Percentiles rank a stretch among this genome's conserved stretches.
phyloP scores from a whole-genome alignment of 2,329 filamentous ascomycete genomes.

The Claviceps pusilla region DNA sequence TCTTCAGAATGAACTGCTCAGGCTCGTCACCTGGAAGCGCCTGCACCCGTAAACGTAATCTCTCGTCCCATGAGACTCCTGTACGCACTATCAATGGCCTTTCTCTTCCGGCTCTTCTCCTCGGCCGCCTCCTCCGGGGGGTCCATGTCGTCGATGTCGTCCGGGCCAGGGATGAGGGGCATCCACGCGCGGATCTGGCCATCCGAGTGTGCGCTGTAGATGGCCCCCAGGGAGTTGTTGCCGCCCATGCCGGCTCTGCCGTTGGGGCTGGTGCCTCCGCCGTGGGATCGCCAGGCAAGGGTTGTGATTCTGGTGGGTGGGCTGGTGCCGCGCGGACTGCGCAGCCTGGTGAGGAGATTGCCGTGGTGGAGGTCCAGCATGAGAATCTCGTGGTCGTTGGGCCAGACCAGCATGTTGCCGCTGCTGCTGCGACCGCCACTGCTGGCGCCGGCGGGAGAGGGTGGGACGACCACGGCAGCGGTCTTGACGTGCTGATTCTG shows the following conservation, averaged over 20 bases:
- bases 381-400: slow-evolving; percentile 68
- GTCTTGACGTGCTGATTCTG: slow-evolving; percentile 55
- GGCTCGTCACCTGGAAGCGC: no score
- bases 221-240: slow-evolving; percentile 32
- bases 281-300: slow-evolving; percentile 54
- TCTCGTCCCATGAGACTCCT: slow-evolving; percentile 58
- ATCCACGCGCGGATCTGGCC: slow-evolving; percentile 72
- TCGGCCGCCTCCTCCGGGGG: slow-evolving; percentile 25
- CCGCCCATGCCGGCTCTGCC: slow-evolving; percentile 42
- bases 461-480: slow-evolving; percentile 47
- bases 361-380: slow-evolving; percentile 70
- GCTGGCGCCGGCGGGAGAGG: slow-evolving; percentile 31
- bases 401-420: slow-evolving; percentile 57
- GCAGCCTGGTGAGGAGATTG: slow-evolving; percentile 52
- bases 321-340: slow-evolving; percentile 42
- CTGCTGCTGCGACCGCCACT: slow-evolving; percentile 35
- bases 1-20: no score
- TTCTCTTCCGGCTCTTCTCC: slow-evolving; percentile 50
- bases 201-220: slow-evolving; percentile 74
- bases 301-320: slow-evolving; percentile 49
- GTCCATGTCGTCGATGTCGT: slow-evolving; percentile 34
- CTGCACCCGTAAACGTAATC: slow-evolving; percentile 41
- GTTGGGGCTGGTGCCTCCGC: slow-evolving; percentile 36
- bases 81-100: slow-evolving; percentile 68
- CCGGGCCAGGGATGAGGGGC: slow-evolving; percentile 38